phyloP scores from a whole-genome alignment of 2,329 filamentous ascomycete genomes.

The Myriangium duriaei region DNA sequence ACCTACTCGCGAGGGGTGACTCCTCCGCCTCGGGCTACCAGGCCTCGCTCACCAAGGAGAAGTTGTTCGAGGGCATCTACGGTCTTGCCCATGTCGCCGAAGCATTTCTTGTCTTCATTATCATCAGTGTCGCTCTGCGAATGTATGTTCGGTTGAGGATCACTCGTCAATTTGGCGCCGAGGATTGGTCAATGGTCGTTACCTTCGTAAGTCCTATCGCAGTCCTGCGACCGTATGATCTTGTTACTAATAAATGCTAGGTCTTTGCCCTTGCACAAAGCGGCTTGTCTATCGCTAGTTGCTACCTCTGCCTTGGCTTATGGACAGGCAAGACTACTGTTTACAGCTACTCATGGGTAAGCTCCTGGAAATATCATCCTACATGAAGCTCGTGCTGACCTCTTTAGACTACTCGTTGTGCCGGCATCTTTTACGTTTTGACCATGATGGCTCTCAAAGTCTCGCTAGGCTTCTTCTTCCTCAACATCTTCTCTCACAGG shows the following conservation, averaged over 20 bases:
- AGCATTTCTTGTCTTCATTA: constrained; percentile 1
- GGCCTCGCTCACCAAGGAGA: background rate
- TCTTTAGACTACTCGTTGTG: background rate
- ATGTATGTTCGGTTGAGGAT: constrained; percentile 7
- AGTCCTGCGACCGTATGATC: no score
- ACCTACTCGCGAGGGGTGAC: background rate
- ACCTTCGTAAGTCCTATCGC: constrained; percentile 2
- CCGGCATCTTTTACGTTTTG: constrained; percentile 30
- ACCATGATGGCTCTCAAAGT: constrained; percentile 35
- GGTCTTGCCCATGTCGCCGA: constrained; percentile 1
- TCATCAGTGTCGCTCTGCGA: constrained; percentile 2
- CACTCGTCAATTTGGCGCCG: constrained; percentile 3
- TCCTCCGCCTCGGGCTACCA: constrained; percentile 3
- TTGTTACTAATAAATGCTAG: background rate
- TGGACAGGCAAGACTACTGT: background rate
- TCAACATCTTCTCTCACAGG: constrained; percentile 32
- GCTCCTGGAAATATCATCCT: no score
- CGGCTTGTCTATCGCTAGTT: constrained; percentile 1
- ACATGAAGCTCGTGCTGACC: no score
- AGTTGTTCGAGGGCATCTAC: constrained; percentile 2
- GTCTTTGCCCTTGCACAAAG: constrained; percentile 1
- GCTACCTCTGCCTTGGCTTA: background rate
- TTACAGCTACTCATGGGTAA: background rate
- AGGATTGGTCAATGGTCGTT: constrained; percentile 8
- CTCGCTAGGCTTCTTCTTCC: constrained; percentile 38